These are phyloP conservation scores for Friedmanniomyces simplex DNA, from an alignment of 495 filamentous ascomycete genomes.

Conservation along the genomic window DNA sequence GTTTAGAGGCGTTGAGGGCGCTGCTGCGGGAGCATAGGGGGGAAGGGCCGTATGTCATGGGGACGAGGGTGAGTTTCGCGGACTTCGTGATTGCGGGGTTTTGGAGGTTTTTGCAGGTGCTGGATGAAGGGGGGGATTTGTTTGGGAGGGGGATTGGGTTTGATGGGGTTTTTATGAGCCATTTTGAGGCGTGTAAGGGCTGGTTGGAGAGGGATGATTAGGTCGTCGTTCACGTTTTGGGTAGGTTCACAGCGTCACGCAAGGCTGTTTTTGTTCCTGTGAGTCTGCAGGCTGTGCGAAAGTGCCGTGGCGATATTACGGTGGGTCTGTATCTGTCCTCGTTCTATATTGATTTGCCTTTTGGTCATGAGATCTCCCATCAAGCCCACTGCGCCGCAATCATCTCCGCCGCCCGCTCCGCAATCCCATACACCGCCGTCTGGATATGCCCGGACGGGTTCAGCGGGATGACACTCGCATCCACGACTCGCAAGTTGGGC, in stretches of 20 bases:
- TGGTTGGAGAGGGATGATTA: conserved; percentile 25
- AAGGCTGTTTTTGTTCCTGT: too few relatives aligned
- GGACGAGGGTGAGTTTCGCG: conserved; percentile 29
- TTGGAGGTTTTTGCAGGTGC: conserved; percentile 26
- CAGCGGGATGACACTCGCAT: conserved; percentile 19
- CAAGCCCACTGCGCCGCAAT: conserved; percentile 5
- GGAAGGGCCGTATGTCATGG: conserved; percentile 40
- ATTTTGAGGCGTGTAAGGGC: conserved; percentile 26
- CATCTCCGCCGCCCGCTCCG: conserved; percentile 18
- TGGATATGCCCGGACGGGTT: conserved; percentile 7
- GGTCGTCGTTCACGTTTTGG: too few relatives aligned
- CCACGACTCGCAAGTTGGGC: conserved; percentile 14
- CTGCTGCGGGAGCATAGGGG: conserved; percentile 45
- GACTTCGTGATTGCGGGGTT: conserved; percentile 34
- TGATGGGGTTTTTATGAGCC: conserved; percentile 17
- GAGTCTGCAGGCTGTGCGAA: too few relatives aligned
- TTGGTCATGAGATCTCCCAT: neutral
- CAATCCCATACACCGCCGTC: conserved; percentile 17
- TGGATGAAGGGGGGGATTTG: conserved; percentile 21
- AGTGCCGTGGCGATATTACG: too few relatives aligned
- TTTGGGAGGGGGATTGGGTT: conserved; percentile 18
- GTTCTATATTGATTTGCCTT: too few relatives aligned
- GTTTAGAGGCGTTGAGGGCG: conserved; percentile 34
- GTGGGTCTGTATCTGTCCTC: too few relatives aligned
- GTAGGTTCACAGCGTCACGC: too few relatives aligned